Conservation (phyloP, 1,284 basidiomycete species). For the Trametes sp. region DNA sequence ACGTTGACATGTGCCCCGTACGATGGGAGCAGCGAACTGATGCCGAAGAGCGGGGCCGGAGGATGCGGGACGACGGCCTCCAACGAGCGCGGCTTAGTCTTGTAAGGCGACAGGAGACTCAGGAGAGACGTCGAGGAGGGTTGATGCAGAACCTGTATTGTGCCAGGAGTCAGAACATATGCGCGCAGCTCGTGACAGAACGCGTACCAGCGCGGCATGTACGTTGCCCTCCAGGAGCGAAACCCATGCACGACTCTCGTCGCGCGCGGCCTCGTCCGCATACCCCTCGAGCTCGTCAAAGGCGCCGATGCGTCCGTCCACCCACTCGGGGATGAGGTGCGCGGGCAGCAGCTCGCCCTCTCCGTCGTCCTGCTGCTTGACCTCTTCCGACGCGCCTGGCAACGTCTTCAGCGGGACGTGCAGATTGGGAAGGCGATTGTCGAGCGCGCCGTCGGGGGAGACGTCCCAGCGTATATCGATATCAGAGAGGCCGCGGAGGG, state of each 20-base stretch:
- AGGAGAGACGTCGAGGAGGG: conserved; percentile 50
- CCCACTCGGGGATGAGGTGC: conserved; percentile 75
- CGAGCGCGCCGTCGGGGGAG: conserved; percentile 68
- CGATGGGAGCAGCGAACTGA: conserved; percentile 65
- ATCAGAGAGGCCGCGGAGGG: conserved; percentile 63
- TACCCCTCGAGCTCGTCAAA: conserved; percentile 69
- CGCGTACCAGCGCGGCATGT: conserved; percentile 74
- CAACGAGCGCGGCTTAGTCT: conserved; percentile 41
- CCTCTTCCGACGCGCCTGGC: conserved; percentile 27
- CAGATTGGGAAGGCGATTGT: conserved; percentile 70
- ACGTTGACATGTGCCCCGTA: conserved; percentile 64
- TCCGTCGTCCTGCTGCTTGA: conserved; percentile 38
- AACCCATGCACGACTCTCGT: conserved; percentile 83
- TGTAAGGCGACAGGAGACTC: conserved; percentile 45
- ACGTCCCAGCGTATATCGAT: conserved; percentile 72
- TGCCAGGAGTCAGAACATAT: conserved; percentile 3
- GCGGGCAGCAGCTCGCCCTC: conserved; percentile 65
- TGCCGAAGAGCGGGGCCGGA: conserved; percentile 71
- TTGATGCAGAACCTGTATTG: conserved; percentile 54
- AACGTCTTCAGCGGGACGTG: conserved; percentile 48
- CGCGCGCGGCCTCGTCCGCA: conserved; percentile 58
- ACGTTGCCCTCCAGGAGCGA: conserved; percentile 75
- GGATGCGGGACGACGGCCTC: conserved; percentile 63
- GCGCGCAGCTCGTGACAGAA: neutral
- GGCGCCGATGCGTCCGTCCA: conserved; percentile 55